A percentile compares a stretch with the other conserved stretches of the same genome.
Evolutionary conservation across 2,329 filamentous ascomycete genomes (phyloP).

Genomic region (Hortaea sp.): DNA sequence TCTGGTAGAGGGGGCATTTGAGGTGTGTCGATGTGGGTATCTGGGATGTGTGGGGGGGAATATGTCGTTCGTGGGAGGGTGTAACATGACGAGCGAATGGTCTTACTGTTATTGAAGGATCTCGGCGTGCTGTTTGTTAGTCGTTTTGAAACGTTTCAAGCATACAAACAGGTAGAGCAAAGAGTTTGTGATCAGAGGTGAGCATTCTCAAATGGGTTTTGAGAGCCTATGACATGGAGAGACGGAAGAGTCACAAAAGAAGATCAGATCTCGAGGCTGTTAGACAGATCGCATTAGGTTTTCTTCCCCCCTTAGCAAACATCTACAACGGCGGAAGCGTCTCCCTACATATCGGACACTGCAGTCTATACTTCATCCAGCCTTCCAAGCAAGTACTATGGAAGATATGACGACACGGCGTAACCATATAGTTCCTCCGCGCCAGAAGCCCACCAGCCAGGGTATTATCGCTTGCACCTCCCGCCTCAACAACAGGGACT

Average conservation of each 20-base stretch:
- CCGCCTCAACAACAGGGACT: conserved; percentile 64
- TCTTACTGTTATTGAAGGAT: background rate
- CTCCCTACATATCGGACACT: conserved; percentile 93
- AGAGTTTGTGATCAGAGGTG: background rate
- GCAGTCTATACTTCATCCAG: conserved; percentile 87
- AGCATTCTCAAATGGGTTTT: background rate
- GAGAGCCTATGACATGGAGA: background rate
- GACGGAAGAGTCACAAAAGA: background rate
- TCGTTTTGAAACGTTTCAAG: background rate
- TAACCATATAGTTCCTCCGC: conserved; percentile 87
- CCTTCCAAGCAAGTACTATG: conserved; percentile 85
- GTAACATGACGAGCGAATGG: background rate
- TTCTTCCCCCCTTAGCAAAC: background rate
- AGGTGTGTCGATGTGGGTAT: no score
- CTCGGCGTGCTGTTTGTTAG: background rate
- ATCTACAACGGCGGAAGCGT: conserved; percentile 66
- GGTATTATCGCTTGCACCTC: conserved; percentile 13
- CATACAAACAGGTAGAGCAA: background rate
- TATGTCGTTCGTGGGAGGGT: background rate
- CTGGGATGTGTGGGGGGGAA: background rate
- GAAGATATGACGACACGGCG: conserved; percentile 91
- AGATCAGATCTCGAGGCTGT: background rate
- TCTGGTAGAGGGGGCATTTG: no score
- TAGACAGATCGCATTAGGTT: background rate
- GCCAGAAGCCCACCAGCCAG: conserved; percentile 55